Base-by-base conservation (phyloP, 108 stramenopile species). In the Cyclotella kingstonii region DNA sequence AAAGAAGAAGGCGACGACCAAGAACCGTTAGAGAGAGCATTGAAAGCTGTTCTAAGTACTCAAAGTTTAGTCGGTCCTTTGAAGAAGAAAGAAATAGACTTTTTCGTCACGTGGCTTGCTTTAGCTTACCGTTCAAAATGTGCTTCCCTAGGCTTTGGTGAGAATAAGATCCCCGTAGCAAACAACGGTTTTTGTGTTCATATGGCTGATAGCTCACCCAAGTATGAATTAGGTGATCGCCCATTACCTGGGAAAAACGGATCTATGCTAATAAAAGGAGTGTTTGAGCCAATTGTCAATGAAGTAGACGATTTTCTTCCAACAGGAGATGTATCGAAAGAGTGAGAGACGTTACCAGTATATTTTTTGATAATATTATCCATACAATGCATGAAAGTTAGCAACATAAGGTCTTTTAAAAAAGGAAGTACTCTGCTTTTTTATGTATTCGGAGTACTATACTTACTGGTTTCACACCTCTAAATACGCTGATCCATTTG, bases 51-150 rank as follows among this genome's bases (percentile, higher is more conserved):
- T 3, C 74, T 94, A 17, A 61, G 72, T 22, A 84, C 84, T 12
- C 66, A 65, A 14, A 90, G 87, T 63, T 75, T 94, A 29, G 89
- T 90, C 8, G 92, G 92, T n/a, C 91, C 87, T 17, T 63, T 89
- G 57, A 62, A 69, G 56, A 56, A 73, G 18, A 76, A 67, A 34
- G 92, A 94, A 65, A 87, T 83, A 7, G 84, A 85, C 25, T 89
- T 94, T 46, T 83, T 74, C 39, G 79, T 68, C 1, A 68, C 83
- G 17, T 88, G 87, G 89, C 77, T 94, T 15, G 66, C 80, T 29
- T 71, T 83, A 39, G 92, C 87, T 0, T 94, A 94, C 59, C 77
- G 92, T 34, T 89, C 87, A 0, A 89, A 84, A 50, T 79, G 83
- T 0, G 57, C 66, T n/a, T 50, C 78, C n/a, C 60, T 91, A 30